phyloP scores from a whole-genome alignment of 2,329 filamentous ascomycete species.

The Paecilomyces variotii region DNA sequence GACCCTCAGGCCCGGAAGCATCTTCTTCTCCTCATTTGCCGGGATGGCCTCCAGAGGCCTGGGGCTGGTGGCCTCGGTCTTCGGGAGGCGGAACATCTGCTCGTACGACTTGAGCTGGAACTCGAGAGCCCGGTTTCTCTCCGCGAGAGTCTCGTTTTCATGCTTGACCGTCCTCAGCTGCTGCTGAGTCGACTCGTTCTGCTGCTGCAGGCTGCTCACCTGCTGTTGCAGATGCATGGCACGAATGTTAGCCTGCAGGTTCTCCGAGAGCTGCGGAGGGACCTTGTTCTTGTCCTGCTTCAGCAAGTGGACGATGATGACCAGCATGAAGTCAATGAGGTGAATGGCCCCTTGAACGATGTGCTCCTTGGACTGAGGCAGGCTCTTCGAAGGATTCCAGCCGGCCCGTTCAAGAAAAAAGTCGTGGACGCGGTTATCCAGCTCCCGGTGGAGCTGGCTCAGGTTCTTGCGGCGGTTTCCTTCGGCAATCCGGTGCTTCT shows the following conservation, averaged over 20 bases:
- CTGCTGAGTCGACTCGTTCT: conserved; percentile 26
- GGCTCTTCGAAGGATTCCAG: conserved; percentile 32
- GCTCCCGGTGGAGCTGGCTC: conserved; percentile 29
- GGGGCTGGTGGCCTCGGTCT: conserved; percentile 21
- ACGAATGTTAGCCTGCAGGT: conserved; percentile 29
- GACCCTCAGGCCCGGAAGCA: conserved; percentile 27
- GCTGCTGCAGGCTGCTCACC: conserved; percentile 26
- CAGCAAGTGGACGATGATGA: conserved; percentile 28
- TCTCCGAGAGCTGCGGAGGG: conserved; percentile 27
- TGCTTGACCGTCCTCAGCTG: conserved; percentile 26
- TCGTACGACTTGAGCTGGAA: conserved; percentile 32
- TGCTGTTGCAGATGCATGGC: conserved; percentile 32
- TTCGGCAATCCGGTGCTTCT: conserved; percentile 34
- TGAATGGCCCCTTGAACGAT: conserved; percentile 32
- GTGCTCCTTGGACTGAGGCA: conserved; percentile 34
- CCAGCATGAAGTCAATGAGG: conserved; percentile 31
- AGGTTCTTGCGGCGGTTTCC: conserved; percentile 34
- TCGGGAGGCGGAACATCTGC: conserved; percentile 30
- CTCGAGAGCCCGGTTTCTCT: conserved; percentile 28
- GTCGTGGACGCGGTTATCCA: conserved; percentile 30
- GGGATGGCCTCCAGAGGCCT: conserved; percentile 17
- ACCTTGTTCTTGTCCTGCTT: conserved; percentile 25
- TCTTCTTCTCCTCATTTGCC: conserved; percentile 23
- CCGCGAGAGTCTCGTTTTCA: conserved; percentile 26
- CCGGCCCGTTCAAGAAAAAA: conserved; percentile 32